Percentiles rank a stretch among this genome's conserved stretches.
phyloP scores from a whole-genome alignment of 2,329 filamentous ascomycete genomes.

The Beauveria varroae region DNA sequence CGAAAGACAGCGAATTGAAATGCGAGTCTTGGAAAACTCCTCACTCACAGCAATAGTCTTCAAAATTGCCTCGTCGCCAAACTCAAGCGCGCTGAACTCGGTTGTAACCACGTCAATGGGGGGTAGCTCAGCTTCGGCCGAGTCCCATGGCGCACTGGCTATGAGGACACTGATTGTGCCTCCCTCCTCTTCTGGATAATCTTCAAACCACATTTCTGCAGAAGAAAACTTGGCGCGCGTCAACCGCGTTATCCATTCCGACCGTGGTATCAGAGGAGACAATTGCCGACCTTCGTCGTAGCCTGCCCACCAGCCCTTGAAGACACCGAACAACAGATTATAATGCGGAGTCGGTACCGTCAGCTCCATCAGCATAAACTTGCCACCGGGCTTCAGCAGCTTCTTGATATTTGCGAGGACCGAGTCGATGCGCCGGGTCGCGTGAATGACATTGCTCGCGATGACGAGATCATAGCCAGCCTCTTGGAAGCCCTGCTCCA shows the following conservation, averaged over 20 bases:
- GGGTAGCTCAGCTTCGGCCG: background rate
- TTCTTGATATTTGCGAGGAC: constrained; percentile 15
- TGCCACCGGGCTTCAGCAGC: constrained; percentile 36
- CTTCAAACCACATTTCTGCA: background rate
- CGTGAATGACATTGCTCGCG: constrained; percentile 31
- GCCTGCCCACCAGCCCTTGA: constrained; percentile 31
- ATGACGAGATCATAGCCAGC: constrained; percentile 31
- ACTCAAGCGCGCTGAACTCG: background rate
- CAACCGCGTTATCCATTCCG: constrained; percentile 7
- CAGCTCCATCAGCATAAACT: constrained; percentile 35
- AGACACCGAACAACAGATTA: constrained; percentile 23
- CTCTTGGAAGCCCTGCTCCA: constrained; percentile 24
- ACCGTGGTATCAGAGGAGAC: constrained; percentile 10
- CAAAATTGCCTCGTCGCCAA: background rate
- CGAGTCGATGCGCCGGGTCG: constrained; percentile 19
- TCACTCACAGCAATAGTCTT: background rate
- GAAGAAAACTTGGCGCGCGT: constrained; percentile 1
- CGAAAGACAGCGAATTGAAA: background rate
- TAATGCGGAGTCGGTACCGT: constrained; percentile 17
- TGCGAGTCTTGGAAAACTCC: background rate
- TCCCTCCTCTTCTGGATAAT: background rate
- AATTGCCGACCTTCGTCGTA: constrained; percentile 18
- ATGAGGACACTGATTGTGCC: background rate
- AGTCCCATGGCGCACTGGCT: background rate
- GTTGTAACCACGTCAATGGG: background rate